Evolutionary conservation across 345 rosid genomes (phyloP).

Genomic region (Sapria himalayana): DNA sequence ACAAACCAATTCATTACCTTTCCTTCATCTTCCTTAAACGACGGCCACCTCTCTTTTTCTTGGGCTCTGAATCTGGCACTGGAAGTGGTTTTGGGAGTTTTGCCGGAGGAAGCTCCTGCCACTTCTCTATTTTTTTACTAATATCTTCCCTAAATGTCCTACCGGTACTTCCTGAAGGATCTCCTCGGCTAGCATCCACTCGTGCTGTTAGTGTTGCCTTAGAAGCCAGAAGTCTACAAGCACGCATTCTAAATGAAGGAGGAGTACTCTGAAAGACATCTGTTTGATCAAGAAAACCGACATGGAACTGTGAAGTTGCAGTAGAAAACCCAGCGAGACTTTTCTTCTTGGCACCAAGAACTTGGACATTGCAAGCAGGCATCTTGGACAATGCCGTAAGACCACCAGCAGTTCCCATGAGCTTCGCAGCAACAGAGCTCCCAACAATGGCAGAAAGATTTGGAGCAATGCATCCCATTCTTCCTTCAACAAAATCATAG

Average conservation of each 20-base stretch:
- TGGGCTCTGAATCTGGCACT: conserved; percentile 97
- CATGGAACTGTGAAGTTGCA: conserved; percentile 61
- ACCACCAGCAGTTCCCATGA: conserved; percentile 96
- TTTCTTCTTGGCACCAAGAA: conserved; percentile 85
- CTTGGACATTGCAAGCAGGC: conserved; percentile 92
- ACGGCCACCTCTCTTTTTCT: conserved; percentile 92
- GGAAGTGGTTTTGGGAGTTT: conserved; percentile 96
- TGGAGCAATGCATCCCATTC: conserved; percentile 94
- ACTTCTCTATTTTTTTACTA: conserved; percentile 75
- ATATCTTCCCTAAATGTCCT: conserved; percentile 47
- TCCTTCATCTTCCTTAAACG: conserved; percentile 94
- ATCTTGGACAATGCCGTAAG: conserved; percentile 79
- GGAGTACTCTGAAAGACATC: conserved; percentile 76
- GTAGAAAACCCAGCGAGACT: conserved; percentile 90
- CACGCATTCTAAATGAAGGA: conserved; percentile 54
- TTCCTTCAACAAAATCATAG: conserved; percentile 83
- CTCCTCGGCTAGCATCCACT: conserved; percentile 70
- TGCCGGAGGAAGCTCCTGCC: conserved; percentile 98
- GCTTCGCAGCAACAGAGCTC: conserved; percentile 92
- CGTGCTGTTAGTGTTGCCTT: conserved; percentile 76
- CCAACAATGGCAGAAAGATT: conserved; percentile 84
- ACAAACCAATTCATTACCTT: conserved; percentile 20
- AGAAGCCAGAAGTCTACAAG: conserved; percentile 64
- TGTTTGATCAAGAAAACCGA: conserved; percentile 76
- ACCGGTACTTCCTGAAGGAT: conserved; percentile 60